Conservation (phyloP, 1,284 basidiomycete species). For the Ganoderma meredithae region DNA sequence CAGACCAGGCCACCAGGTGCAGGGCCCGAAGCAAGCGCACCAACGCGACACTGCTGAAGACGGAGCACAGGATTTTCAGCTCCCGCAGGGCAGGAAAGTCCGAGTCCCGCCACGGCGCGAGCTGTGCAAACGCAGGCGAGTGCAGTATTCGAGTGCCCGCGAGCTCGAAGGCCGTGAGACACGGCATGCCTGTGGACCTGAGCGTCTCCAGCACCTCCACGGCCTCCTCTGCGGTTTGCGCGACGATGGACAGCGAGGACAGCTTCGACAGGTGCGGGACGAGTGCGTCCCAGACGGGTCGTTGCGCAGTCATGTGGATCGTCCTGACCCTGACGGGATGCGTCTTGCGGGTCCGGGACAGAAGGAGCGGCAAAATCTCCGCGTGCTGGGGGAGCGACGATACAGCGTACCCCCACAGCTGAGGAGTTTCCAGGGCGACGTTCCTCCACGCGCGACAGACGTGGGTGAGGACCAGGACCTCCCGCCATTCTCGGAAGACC, state of each 20-base stretch:
- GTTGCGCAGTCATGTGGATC: neutral
- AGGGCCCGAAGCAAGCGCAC: neutral
- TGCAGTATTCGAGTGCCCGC: neutral
- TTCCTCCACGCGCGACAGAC: neutral
- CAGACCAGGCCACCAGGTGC: neutral
- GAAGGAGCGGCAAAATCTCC: neutral
- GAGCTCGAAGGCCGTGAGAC: neutral
- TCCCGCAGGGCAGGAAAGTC: constrained; percentile 1
- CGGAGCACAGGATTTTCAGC: neutral
- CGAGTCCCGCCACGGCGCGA: neutral
- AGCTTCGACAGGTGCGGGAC: constrained; percentile 3
- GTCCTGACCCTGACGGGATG: neutral
- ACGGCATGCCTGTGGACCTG: neutral
- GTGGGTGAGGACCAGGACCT: neutral
- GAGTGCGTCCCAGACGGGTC: neutral
- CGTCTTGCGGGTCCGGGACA: neutral
- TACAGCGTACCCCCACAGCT: constrained; percentile 2
- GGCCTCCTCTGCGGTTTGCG: neutral
- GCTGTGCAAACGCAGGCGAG: neutral
- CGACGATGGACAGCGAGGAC: neutral
- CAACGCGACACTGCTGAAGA: neutral
- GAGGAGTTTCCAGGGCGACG: neutral
- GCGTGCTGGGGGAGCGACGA: neutral
- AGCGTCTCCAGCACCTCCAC: neutral
- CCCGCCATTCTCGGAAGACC: constrained; percentile 1